Base-by-base conservation (phyloP, 2,329 filamentous ascomycete genomes). In the Aspergillus fumigatiaffinis region DNA sequence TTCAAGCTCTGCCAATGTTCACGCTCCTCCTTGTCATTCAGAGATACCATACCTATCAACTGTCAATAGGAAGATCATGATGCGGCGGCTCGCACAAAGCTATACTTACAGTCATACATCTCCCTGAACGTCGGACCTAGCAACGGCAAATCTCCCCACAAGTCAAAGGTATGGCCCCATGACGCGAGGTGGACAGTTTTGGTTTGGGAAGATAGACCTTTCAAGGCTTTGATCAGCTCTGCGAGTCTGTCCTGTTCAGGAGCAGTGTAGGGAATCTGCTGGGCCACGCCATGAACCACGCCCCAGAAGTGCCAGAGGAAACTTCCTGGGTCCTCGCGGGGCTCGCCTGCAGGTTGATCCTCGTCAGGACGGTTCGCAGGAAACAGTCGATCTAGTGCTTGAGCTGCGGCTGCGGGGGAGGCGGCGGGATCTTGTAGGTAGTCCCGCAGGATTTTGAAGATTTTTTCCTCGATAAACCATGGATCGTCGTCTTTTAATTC, bases 121-220 rank as follows among this genome's bases (percentile, higher is more conserved):
- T 53, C 51, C 42, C 42, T 21, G 17, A 29, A 46, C 5, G 42
- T 25, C 2, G 38, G 29, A n/a, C 26, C 38, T 9, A 53, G 14
- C n/a, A 47, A 12, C 25, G 51, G 51, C 21, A 53, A 44, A 17
- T 53, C 42, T n/a, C 9, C 51, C 51, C 42, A 53, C 8, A 53
- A 21, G 7, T 25, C n/a, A 20, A 28, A 21, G 21, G 21, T 29
- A 8, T 28, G 23, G 9, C 17, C 25, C 42, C 26, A 32, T 5
- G 38, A 20, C 17, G 21, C 42, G 7, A 53, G 14, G 25, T 23
- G 17, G 29, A 48, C 28, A 26, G 29, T n/a, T 4, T 26, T 17
- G 5, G 42, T 38, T 42, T 48, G 28, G 6, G 51, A 53, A 32
- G 28, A 4, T 21, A 53, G 14, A 17, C 42, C 42, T 44, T 35